These are phyloP conservation scores for Neurospora sublineolata DNA, from an alignment of 495 filamentous ascomycete species.

Conservation along the genomic window DNA sequence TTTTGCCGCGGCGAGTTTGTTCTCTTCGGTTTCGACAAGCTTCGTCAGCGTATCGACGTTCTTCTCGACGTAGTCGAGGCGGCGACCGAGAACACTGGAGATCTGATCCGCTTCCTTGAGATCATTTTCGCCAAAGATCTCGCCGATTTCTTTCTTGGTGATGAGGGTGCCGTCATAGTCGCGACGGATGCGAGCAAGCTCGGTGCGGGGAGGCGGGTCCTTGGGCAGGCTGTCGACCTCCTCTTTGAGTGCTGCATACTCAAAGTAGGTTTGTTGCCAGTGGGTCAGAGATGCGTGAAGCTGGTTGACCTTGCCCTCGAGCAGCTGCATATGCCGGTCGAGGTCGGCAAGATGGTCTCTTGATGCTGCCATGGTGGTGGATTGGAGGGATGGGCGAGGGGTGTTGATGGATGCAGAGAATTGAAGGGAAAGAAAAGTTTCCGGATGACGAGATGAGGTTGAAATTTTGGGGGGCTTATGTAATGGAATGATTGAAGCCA, in stretches of 20 bases:
- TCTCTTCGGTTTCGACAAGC: constrained; percentile 54
- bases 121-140: constrained; percentile 48
- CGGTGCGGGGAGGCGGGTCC: constrained; percentile 43
- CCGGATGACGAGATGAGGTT: neutral
- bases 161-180: constrained; percentile 34
- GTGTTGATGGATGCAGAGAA: neutral
- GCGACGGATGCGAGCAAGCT: constrained; percentile 26
- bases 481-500: neutral
- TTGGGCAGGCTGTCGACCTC: constrained; percentile 46
- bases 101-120: constrained; percentile 46
- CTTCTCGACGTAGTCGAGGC: constrained; percentile 78
- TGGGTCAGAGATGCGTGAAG: constrained; percentile 66
- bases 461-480: neutral
- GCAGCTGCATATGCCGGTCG: constrained; percentile 60
- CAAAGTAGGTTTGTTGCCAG: constrained; percentile 83
- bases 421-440: neutral
- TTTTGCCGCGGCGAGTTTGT: constrained; percentile 45
- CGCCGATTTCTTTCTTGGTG: constrained; percentile 46
- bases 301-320: constrained; percentile 65
- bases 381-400: neutral
- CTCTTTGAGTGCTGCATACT: constrained; percentile 81
- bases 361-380: constrained; percentile 15
- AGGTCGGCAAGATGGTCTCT: constrained; percentile 44
- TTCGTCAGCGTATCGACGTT: constrained; percentile 63
- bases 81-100: constrained; percentile 55